phyloP scores from a whole-genome alignment of 192 early-diverging fungal species.

The Oehlia diaphana region DNA sequence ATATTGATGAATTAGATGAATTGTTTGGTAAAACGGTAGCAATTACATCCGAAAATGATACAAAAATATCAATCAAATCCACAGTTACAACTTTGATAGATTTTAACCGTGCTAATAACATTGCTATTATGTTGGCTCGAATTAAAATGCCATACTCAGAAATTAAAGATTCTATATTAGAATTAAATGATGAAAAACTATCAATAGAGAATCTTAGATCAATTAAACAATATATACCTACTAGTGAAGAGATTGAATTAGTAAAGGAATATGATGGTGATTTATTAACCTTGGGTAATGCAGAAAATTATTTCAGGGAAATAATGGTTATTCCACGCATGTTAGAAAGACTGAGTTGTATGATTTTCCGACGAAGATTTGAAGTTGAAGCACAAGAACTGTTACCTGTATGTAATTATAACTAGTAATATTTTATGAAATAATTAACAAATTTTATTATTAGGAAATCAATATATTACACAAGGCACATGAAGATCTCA shows the following conservation, averaged over 20 bases:
- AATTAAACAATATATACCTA: conserved; percentile 57
- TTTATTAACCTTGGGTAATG: conserved; percentile 51
- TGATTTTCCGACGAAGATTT: conserved; percentile 55
- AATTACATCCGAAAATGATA: background rate
- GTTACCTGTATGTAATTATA: conserved; percentile 37
- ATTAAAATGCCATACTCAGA: conserved; percentile 56
- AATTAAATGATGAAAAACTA: conserved; percentile 53
- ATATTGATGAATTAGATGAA: conserved; percentile 49
- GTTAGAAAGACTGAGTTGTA: conserved; percentile 48
- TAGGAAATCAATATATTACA: conserved; percentile 52
- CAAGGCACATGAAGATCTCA: conserved; percentile 46
- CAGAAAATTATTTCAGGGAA: conserved; percentile 54
- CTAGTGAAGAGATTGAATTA: conserved; percentile 54
- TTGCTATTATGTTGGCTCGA: conserved; percentile 57
- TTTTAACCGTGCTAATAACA: conserved; percentile 59
- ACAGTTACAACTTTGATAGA: conserved; percentile 46
- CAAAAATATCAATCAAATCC: conserved; percentile 34
- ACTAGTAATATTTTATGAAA: too few species aligned
- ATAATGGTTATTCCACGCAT: conserved; percentile 56
- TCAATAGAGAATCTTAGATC: conserved; percentile 54
- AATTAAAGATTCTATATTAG: conserved; percentile 53
- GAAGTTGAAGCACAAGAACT: conserved; percentile 51
- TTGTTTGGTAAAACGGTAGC: conserved; percentile 45
- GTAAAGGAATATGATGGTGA: conserved; percentile 53
- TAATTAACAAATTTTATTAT: background rate